Percentiles rank a stretch among this genome's conserved stretches.
phyloP scores from a whole-genome alignment of 2,329 filamentous ascomycete genomes.

The Corniculantispora saksenae region DNA sequence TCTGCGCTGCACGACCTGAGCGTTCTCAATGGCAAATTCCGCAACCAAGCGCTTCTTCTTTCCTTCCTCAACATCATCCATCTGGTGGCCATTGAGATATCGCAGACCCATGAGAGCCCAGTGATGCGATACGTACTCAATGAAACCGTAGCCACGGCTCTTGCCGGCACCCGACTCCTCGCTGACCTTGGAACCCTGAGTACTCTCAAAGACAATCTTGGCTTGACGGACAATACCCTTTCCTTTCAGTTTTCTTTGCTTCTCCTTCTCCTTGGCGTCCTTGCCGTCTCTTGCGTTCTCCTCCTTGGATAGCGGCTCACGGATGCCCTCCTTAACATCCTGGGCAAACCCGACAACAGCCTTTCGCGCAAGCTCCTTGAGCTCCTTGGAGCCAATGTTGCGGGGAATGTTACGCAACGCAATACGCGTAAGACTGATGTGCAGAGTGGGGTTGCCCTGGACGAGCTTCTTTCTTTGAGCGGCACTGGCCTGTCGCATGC shows the following conservation, averaged over 20 bases:
- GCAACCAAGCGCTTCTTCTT: slow-evolving; percentile 89
- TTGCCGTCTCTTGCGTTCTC: slow-evolving; percentile 79
- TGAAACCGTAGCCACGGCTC: slow-evolving; percentile 93
- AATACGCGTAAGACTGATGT: slow-evolving; percentile 85
- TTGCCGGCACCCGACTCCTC: slow-evolving; percentile 77
- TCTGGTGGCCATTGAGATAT: slow-evolving; percentile 80
- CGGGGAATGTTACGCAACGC: slow-evolving; percentile 90
- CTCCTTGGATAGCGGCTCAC: slow-evolving; percentile 83
- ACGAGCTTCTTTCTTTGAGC: slow-evolving; percentile 89
- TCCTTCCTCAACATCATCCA: slow-evolving; percentile 59
- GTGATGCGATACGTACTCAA: slow-evolving; percentile 92
- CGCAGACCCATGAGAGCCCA: slow-evolving; percentile 92
- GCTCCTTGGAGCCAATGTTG: slow-evolving; percentile 77
- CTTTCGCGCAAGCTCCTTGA: slow-evolving; percentile 87
- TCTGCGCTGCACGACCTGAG: slow-evolving; percentile 85
- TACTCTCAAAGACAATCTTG: slow-evolving; percentile 91
- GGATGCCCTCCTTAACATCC: slow-evolving; percentile 78
- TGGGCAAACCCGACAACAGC: slow-evolving; percentile 93
- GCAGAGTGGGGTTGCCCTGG: slow-evolving; percentile 84
- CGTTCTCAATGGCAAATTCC: slow-evolving; percentile 98
- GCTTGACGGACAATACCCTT: slow-evolving; percentile 89
- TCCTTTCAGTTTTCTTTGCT: slow-evolving; percentile 74
- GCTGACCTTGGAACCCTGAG: slow-evolving; percentile 78
- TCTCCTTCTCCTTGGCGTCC: slow-evolving; percentile 79
- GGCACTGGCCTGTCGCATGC: slow-evolving; percentile 83